Conservation (phyloP, 2,329 filamentous ascomycete genomes). For the Cladosporium velox region DNA sequence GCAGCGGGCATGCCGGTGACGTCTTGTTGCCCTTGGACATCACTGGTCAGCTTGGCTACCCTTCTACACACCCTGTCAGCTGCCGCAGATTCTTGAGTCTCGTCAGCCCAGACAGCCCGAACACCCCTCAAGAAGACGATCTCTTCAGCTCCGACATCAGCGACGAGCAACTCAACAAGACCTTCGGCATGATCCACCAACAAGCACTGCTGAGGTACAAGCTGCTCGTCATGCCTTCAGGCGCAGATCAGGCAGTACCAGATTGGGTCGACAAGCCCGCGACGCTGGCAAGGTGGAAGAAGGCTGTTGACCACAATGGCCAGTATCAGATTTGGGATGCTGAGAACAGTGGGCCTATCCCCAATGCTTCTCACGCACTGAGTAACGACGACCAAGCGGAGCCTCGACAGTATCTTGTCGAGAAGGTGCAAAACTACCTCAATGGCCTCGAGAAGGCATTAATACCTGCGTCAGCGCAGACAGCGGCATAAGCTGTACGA, state of each 20-base stretch:
- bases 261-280: slow-evolving; percentile 57
- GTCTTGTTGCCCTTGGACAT: slow-evolving; percentile 44
- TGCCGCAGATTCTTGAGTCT: slow-evolving; percentile 62
- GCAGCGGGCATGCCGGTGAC: slow-evolving; percentile 28
- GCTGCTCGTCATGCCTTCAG: slow-evolving; percentile 65
- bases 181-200: slow-evolving; percentile 64
- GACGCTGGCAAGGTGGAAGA: slow-evolving; percentile 59
- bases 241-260: slow-evolving; percentile 66
- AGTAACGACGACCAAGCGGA: slow-evolving; percentile 51
- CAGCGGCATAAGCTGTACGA: neutral
- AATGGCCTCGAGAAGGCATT: slow-evolving; percentile 13
- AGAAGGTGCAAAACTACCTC: slow-evolving; percentile 27
- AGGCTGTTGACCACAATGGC: slow-evolving; percentile 48
- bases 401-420: slow-evolving; percentile 34
- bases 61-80: slow-evolving; percentile 45
- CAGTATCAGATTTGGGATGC: slow-evolving; percentile 47
- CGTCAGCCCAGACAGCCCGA: slow-evolving; percentile 55
- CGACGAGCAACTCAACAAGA: slow-evolving; percentile 57
- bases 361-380: slow-evolving; percentile 52
- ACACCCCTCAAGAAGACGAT: slow-evolving; percentile 73
- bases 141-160: slow-evolving; percentile 77
- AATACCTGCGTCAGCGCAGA: neutral
- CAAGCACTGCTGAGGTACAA: slow-evolving; percentile 51
- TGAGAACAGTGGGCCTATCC: slow-evolving; percentile 51
- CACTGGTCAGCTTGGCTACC: slow-evolving; percentile 51